A percentile compares a stretch with the other conserved stretches of the same genome.
These are phyloP conservation scores for Mycena galopus DNA, from an alignment of 768 basidiomycete genomes.

Conservation along the genomic window DNA sequence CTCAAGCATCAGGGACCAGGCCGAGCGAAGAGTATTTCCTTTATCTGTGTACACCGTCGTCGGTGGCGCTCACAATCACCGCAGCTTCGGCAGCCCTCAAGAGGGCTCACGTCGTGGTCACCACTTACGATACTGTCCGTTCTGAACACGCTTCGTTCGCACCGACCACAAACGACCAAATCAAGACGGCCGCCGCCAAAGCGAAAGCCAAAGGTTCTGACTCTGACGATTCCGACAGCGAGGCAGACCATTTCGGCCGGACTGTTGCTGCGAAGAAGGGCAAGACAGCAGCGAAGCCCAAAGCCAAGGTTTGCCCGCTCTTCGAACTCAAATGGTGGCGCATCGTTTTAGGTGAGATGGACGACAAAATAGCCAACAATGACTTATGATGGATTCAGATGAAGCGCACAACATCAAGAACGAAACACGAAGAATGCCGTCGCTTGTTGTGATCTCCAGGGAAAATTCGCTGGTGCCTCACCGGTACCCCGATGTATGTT, in stretches of 20 bases:
- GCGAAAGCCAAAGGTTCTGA: conserved; percentile 49
- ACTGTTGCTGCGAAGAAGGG: conserved; percentile 53
- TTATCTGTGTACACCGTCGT: neutral
- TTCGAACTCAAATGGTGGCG: conserved; percentile 88
- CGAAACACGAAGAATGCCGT: conserved; percentile 79
- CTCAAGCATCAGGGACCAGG: conserved; percentile 86
- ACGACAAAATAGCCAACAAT: neutral
- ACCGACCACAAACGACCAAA: conserved; percentile 67
- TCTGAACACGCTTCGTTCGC: conserved; percentile 77
- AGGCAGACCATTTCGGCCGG: conserved; percentile 61
- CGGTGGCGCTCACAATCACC: neutral
- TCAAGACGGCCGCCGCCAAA: conserved; percentile 52
- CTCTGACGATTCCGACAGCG: conserved; percentile 50
- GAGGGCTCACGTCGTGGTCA: conserved; percentile 81
- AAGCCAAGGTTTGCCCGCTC: conserved; percentile 70
- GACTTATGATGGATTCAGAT: conserved; percentile 59
- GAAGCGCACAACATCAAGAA: conserved; percentile 98
- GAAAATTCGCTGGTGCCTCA: conserved; percentile 91
- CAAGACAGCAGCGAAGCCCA: conserved; percentile 55
- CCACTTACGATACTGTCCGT: conserved; percentile 87
- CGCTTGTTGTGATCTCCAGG: conserved; percentile 82
- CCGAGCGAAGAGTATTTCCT: conserved; percentile 74
- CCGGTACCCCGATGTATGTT: conserved; percentile 82
- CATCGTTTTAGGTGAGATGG: conserved; percentile 79
- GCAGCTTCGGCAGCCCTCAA: conserved; percentile 68